Percentiles rank a stretch among this genome's conserved stretches.
These are phyloP conservation scores for Annulohypoxylon nitens DNA, from an alignment of 495 filamentous ascomycete species.

Conservation along the genomic window DNA sequence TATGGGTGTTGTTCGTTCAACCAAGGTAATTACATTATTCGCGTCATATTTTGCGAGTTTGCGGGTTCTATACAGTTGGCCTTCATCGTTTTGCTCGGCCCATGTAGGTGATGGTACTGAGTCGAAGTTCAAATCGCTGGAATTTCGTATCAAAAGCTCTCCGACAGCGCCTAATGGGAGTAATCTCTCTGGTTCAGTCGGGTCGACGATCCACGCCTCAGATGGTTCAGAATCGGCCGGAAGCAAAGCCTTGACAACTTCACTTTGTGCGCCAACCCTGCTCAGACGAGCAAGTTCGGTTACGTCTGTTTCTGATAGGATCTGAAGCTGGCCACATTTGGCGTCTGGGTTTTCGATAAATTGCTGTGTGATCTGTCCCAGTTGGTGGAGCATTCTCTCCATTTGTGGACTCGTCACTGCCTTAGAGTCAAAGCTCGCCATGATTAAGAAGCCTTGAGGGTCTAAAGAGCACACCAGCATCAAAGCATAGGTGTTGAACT, in stretches of 20 bases:
- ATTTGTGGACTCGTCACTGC: slow-evolving; percentile 52
- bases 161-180: slow-evolving; percentile 60
- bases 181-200: slow-evolving; percentile 52
- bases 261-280: slow-evolving; percentile 5
- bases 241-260: slow-evolving; percentile 22
- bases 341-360: slow-evolving; percentile 48
- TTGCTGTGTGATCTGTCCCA: slow-evolving; percentile 49
- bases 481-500: slow-evolving; percentile 76
- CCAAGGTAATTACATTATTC: slow-evolving; percentile 29
- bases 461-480: slow-evolving; percentile 73
- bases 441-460: slow-evolving; percentile 67
- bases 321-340: slow-evolving; percentile 48
- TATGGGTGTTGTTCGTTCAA: slow-evolving; percentile 33
- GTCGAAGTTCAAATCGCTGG: slow-evolving; percentile 43
- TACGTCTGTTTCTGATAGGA: slow-evolving; percentile 43
- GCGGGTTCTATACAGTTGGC: slow-evolving; percentile 49
- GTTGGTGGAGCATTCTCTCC: slow-evolving; percentile 51
- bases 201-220: slow-evolving; percentile 57
- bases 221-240: slow-evolving; percentile 32
- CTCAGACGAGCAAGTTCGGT: slow-evolving; percentile 34
- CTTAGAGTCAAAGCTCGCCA: slow-evolving; percentile 72
- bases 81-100: slow-evolving; percentile 20
- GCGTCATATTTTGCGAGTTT: slow-evolving; percentile 50
- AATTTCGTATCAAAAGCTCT: slow-evolving; percentile 57
- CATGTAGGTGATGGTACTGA: slow-evolving; percentile 47